Percentiles rank a stretch among this genome's conserved stretches.
phyloP scores from a whole-genome alignment of 768 basidiomycete species.

The Pisolithus orientalis region DNA sequence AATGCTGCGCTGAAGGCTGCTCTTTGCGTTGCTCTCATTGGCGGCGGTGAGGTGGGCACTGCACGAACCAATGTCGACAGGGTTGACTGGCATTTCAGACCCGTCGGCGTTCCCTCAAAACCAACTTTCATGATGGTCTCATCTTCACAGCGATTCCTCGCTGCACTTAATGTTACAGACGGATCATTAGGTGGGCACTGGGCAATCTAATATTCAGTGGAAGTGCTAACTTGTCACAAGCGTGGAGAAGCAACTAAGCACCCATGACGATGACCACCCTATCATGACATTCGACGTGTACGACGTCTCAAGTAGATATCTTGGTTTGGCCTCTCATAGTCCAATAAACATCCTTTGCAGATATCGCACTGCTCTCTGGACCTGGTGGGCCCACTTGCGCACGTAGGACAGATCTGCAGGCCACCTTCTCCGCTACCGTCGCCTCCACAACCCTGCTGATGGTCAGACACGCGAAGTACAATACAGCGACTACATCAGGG shows the following conservation, averaged over 20 bases:
- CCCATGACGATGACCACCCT: slow-evolving; percentile 37
- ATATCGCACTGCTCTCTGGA: slow-evolving; percentile 69
- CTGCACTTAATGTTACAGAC: slow-evolving; percentile 29
- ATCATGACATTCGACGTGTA: slow-evolving; percentile 50
- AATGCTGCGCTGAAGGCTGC: neutral
- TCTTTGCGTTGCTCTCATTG: slow-evolving; percentile 11
- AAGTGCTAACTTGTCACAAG: slow-evolving; percentile 31
- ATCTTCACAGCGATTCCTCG: slow-evolving; percentile 71
- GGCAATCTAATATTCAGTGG: neutral
- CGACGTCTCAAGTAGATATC: slow-evolving; percentile 43
- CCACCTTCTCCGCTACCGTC: slow-evolving; percentile 51
- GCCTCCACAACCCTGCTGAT: slow-evolving; percentile 41
- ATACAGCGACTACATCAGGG: no score
- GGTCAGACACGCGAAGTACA: slow-evolving; percentile 46
- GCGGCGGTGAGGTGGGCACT: slow-evolving; percentile 40
- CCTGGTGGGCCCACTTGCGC: slow-evolving; percentile 63
- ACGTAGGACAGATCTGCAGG: slow-evolving; percentile 62
- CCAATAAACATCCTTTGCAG: slow-evolving; percentile 32
- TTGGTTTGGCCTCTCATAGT: neutral
- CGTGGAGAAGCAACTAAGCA: slow-evolving; percentile 77
- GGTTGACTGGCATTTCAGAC: slow-evolving; percentile 81
- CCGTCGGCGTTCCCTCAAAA: slow-evolving; percentile 65
- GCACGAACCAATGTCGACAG: slow-evolving; percentile 71
- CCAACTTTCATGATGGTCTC: slow-evolving; percentile 54
- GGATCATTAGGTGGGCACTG: slow-evolving; percentile 51